phyloP scores from a whole-genome alignment of 805 yeast species.

The Barnettozyma wickerhamii region DNA sequence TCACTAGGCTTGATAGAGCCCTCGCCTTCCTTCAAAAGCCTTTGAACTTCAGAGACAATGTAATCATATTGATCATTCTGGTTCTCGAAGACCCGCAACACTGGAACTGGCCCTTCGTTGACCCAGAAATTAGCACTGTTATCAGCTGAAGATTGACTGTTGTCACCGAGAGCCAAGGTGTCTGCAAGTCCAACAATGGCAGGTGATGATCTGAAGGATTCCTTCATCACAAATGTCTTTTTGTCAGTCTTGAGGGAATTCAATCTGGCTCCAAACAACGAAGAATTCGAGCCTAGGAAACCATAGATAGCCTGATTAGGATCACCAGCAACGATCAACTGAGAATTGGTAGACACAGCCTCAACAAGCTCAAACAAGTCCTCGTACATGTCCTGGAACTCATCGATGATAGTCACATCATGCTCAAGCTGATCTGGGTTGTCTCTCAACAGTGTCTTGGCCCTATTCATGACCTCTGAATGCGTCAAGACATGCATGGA shows the following conservation, averaged over 20 bases:
- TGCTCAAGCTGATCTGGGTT: slow-evolving; percentile 22
- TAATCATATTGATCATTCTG: slow-evolving; percentile 38
- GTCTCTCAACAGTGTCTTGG: slow-evolving; percentile 30
- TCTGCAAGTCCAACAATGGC: slow-evolving; percentile 46
- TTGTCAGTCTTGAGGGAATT: slow-evolving; percentile 12
- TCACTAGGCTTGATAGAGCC: slow-evolving; percentile 42
- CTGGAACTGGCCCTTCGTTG: slow-evolving; percentile 15
- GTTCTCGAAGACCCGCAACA: slow-evolving; percentile 23
- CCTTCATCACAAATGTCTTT: slow-evolving; percentile 35
- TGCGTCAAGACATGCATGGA: slow-evolving; percentile 15
- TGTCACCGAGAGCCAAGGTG: slow-evolving; percentile 6
- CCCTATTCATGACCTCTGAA: slow-evolving; percentile 23
- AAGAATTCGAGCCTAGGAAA: slow-evolving; percentile 51
- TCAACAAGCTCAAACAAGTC: slow-evolving; percentile 42
- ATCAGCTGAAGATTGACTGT: slow-evolving; percentile 4
- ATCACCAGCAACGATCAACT: slow-evolving; percentile 68
- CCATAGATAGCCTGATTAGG: slow-evolving; percentile 66
- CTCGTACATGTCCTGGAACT: slow-evolving; percentile 66
- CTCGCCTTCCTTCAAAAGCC: slow-evolving; percentile 37
- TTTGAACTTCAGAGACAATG: slow-evolving; percentile 39
- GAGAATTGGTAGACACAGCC: slow-evolving; percentile 37
- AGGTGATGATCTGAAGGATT: slow-evolving; percentile 60
- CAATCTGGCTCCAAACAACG: slow-evolving; percentile 26
- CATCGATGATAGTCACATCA: slow-evolving; percentile 57
- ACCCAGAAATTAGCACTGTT: neutral